Evolutionary conservation across 192 early-diverging fungal genomes (phyloP), one percentile per base, ranked within the genome.

Genomic region (Coemansia sp.): DNA sequence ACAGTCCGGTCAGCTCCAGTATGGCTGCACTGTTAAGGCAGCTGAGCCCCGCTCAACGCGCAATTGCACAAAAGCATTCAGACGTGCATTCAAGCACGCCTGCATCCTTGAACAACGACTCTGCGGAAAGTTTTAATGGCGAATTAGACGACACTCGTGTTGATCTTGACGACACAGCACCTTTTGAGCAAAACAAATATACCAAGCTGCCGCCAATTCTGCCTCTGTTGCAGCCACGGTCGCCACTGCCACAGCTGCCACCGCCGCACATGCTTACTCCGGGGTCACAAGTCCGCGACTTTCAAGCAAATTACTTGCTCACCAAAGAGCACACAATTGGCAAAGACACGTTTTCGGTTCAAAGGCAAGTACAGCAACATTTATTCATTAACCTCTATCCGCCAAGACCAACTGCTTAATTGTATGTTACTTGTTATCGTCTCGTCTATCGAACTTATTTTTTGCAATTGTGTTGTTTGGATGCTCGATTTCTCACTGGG

Each of bases 131-230:
- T 20, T 23, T 24, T 26, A 62, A 53, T 11, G 62, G 27, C 5
- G 72, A 74, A 1, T 57, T 68, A 2, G 72, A 74, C 48, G 32
- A 54, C 35, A 74, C 72, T 11, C 67, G 39, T n/a, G 62, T 74
- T 54, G 66, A 74, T 13, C 55, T 74, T n/a, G 52, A 51, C 20
- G 24, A 9, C 13, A 13, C 14, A 13, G 43, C 13, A 47, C n/a
- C 14, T 18, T 18, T 47, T 18, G 14, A 47, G 43, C 43, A 4
- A 18, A 18, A 47, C 43, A 47, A 47, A 47, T 0, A 18, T 10
- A 9, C 11, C 19, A 23, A 24, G 24, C 43, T 59, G 20, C 55
- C 54, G 47, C 54, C 18, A 19, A n/a, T 37, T 18, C 18, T 65
- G 55, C 45, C 18, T n/a, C 29, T 32, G 24, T 27, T 24, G 18